Conservation (phyloP, 1,284 basidiomycete genomes). For the Ustilago vetiveriae region DNA sequence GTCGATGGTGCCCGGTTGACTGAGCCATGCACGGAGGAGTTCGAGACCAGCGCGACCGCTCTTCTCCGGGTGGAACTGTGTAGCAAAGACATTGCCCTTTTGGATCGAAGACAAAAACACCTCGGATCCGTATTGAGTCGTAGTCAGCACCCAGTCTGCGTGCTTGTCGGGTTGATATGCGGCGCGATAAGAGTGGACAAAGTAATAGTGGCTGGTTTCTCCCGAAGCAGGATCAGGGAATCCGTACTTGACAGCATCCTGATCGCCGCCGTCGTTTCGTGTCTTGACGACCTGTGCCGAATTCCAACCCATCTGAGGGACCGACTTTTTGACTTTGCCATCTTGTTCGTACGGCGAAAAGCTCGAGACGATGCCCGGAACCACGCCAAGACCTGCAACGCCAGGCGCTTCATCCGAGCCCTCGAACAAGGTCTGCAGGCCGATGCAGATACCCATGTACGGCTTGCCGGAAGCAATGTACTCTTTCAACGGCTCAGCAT, state of each 20-base stretch:
- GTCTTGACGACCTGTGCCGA: conserved; percentile 67
- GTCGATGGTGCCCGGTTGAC: conserved; percentile 67
- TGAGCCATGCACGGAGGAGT: conserved; percentile 85
- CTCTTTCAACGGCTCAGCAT: conserved; percentile 80
- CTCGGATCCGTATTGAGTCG: conserved; percentile 92
- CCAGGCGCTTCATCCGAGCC: conserved; percentile 73
- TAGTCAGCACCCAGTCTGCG: conserved; percentile 79
- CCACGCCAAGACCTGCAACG: conserved; percentile 58
- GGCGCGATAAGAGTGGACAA: conserved; percentile 94
- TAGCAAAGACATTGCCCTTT: conserved; percentile 87
- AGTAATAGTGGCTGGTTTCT: conserved; percentile 79
- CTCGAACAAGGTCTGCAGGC: conserved; percentile 75
- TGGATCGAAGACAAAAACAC: conserved; percentile 88
- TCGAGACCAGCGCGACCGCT: conserved; percentile 88
- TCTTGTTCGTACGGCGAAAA: conserved; percentile 48
- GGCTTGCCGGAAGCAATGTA: conserved; percentile 91
- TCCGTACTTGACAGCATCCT: conserved; percentile 44
- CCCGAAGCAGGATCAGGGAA: conserved; percentile 64
- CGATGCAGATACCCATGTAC: conserved; percentile 91
- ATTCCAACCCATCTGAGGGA: conserved; percentile 97
- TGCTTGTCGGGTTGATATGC: conserved; percentile 70
- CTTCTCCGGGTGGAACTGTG: conserved; percentile 99
- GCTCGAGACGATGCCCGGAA: conserved; percentile 55
- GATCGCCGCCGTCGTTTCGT: conserved; percentile 24
- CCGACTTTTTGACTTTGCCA: conserved; percentile 74